phyloP scores from a whole-genome alignment of 2,329 filamentous ascomycete genomes.

The Didymella exigua region DNA sequence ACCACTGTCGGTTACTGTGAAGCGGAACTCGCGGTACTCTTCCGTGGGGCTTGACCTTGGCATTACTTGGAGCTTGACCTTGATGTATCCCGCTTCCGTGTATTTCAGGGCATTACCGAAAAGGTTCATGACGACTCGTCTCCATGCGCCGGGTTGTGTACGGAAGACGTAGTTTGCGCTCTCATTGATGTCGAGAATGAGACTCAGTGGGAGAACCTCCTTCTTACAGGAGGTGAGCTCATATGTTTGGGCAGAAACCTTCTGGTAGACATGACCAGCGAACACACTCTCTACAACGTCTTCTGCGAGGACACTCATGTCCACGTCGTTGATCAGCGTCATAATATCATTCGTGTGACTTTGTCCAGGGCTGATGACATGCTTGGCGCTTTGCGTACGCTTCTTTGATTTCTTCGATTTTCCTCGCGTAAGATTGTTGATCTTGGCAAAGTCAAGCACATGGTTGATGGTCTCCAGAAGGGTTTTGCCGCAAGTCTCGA shows the following conservation, averaged over 20 bases:
- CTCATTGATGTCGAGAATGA: slow-evolving; percentile 46
- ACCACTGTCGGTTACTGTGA: slow-evolving; percentile 48
- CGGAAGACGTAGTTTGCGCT: slow-evolving; percentile 45
- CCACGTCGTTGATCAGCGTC: slow-evolving; percentile 44
- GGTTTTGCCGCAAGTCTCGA: slow-evolving; percentile 49
- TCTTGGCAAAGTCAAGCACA: slow-evolving; percentile 51
- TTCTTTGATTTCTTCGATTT: slow-evolving; percentile 40
- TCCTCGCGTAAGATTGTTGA: slow-evolving; percentile 45
- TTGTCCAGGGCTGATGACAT: slow-evolving; percentile 38
- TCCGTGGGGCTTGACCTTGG: slow-evolving; percentile 26
- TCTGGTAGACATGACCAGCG: slow-evolving; percentile 44
- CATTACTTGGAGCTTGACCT: slow-evolving; percentile 44
- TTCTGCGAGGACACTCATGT: slow-evolving; percentile 44
- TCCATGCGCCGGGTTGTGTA: slow-evolving; percentile 48
- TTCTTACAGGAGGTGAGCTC: slow-evolving; percentile 25
- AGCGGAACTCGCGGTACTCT: slow-evolving; percentile 36
- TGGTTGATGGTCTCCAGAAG: slow-evolving; percentile 52
- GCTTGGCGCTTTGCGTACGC: slow-evolving; percentile 37
- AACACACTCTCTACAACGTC: slow-evolving; percentile 48
- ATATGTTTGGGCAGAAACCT: slow-evolving; percentile 35
- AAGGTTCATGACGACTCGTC: slow-evolving; percentile 49
- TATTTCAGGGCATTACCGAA: slow-evolving; percentile 51
- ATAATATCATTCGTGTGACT: slow-evolving; percentile 43
- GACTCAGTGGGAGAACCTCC: slow-evolving; percentile 30
- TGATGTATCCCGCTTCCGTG: slow-evolving; percentile 45